Conservation (phyloP, 1,284 basidiomycete species). For the Termitomyces sp. region DNA sequence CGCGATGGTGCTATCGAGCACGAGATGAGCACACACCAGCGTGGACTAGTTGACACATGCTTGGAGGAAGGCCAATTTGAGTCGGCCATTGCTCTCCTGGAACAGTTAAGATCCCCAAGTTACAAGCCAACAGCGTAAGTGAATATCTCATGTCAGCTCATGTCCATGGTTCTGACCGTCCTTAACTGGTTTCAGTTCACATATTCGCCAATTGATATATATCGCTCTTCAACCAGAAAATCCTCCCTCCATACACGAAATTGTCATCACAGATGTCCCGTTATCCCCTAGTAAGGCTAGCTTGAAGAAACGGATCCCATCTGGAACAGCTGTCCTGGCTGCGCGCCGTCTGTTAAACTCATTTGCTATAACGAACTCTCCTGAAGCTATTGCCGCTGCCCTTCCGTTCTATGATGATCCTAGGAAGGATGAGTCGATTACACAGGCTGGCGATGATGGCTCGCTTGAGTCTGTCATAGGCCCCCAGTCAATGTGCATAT, state of each 20-base stretch:
- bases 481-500: conserved; percentile 47
- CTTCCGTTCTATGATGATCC: conserved; percentile 44
- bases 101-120: conserved; percentile 51
- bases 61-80: conserved; percentile 73
- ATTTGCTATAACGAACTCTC: conserved; percentile 52
- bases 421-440: conserved; percentile 12
- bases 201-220: conserved; percentile 63
- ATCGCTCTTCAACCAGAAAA: conserved; percentile 57
- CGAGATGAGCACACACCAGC: conserved; percentile 53
- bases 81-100: conserved; percentile 53
- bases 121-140: conserved; percentile 53
- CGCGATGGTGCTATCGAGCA: conserved; percentile 29
- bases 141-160: too few species aligned
- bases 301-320: conserved; percentile 42
- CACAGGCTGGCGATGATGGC: conserved; percentile 29
- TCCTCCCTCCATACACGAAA: conserved; percentile 26
- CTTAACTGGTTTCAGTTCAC: conserved; percentile 35
- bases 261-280: conserved; percentile 31
- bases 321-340: conserved; percentile 40
- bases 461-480: conserved; percentile 52
- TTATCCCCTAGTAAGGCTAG: conserved; percentile 43
- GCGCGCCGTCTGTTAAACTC: conserved; percentile 54
- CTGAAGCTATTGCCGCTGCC: conserved; percentile 47
- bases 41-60: conserved; percentile 58
- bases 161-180: background rate